Percentiles rank a stretch among this genome's conserved stretches.
Evolutionary conservation across 2,329 filamentous ascomycete genomes (phyloP).

Genomic region (Alternaria arbusti): DNA sequence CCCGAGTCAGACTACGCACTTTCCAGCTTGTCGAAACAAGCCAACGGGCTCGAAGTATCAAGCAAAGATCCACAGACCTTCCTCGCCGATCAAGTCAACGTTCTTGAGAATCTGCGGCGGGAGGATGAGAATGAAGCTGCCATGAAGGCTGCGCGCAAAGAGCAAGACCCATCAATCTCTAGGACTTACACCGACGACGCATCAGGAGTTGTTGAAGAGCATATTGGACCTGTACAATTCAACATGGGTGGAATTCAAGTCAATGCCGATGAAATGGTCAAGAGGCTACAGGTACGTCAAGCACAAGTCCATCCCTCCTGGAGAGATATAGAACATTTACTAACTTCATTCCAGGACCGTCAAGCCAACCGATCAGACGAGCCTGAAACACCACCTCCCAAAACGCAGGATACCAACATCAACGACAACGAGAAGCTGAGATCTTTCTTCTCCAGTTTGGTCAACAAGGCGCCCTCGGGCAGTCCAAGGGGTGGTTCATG

Average conservation of each 20-base stretch:
- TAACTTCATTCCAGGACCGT: slow-evolving; percentile 41
- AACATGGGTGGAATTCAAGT: slow-evolving; percentile 98
- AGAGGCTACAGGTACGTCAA: slow-evolving; percentile 75
- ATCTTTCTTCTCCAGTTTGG: slow-evolving; percentile 49
- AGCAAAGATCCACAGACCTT: slow-evolving; percentile 81
- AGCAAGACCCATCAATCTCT: slow-evolving; percentile 33
- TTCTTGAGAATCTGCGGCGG: slow-evolving; percentile 69
- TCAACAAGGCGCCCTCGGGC: slow-evolving; percentile 41
- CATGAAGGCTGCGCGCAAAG: slow-evolving; percentile 43
- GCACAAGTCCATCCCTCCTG: too few species aligned
- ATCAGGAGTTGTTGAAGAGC: slow-evolving; percentile 55
- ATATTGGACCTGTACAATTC: slow-evolving; percentile 94
- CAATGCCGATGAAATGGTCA: slow-evolving; percentile 91
- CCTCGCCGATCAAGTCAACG: slow-evolving; percentile 74
- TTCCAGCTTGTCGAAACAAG: slow-evolving; percentile 51
- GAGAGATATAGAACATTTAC: not conserved
- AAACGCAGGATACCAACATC: slow-evolving; percentile 37
- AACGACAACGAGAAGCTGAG: slow-evolving; percentile 50
- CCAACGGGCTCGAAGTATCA: slow-evolving; percentile 64
- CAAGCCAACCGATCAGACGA: slow-evolving; percentile 43
- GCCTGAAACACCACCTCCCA: slow-evolving; percentile 33
- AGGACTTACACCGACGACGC: slow-evolving; percentile 34
- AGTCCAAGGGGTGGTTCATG: slow-evolving; percentile 30
- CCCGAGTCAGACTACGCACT: slow-evolving; percentile 63
- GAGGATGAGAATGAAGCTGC: slow-evolving; percentile 66